Base-by-base conservation (phyloP, 2,329 filamentous ascomycete species). In the Penicillium thymicola region DNA sequence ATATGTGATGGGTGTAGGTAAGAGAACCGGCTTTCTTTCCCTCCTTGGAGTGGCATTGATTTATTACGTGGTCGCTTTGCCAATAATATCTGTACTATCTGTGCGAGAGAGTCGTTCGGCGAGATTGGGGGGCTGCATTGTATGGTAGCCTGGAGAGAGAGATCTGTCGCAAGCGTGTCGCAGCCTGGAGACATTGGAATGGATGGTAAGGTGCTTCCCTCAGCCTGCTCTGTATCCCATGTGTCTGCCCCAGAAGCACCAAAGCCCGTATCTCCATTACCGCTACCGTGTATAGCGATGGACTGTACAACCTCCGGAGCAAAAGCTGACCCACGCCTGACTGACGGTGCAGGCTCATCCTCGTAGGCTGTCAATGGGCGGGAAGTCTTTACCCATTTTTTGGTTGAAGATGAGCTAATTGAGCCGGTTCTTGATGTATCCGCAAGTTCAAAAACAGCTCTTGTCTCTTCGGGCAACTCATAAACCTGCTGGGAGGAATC, bases 1-100 rank as follows among this genome's bases (percentile, higher is more conserved):
- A 85, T 69, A 71, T 81, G 79, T 11, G 77, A 81, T 14, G 83
- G 83, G 64, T 85, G 82, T 9, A 85, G 70, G 53, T 68, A 72
- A 2, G 67, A 67, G 18, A 71, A 67, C 32, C 65, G 61, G 42
- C 53, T 64, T 55, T 66, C 64, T 61, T 61, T 67, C n/a, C 56
- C 65, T 50, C 64, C 58, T 40, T 65, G 69, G 5, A 67, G 65
- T 43, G 70, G 68, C 34, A 71, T 60, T 32, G 64, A 65, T 47
- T 64, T 63, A 28, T 63, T 70, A 40, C 67, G 68, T 2, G 74
- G 74, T 36, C 76, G 65, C 54, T 74, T 76, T 21, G 67, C 63
- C 5, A 78, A 67, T 4, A 79, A 63, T 40, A 72, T 62, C 60
- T 72, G 70, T 41, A 78, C 74, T 48, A 61, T 73, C 28, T 66